Conservation (phyloP, 1,139 yeast genomes). For the Arxiozyma heterogenica region DNA sequence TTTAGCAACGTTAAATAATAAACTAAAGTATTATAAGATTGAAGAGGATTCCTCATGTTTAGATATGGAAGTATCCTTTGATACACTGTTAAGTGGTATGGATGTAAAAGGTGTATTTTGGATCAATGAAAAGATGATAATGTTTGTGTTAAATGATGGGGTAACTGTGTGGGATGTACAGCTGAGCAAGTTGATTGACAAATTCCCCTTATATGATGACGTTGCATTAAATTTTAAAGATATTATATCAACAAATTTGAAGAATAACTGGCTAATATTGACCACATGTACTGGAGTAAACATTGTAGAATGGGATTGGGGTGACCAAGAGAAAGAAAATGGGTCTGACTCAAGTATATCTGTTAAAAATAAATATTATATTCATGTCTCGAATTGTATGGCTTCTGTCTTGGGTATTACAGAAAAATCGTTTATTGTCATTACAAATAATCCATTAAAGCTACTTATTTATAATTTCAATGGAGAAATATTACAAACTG, state of each 20-base stretch:
- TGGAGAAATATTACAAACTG: constrained; percentile 22
- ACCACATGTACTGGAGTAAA: constrained; percentile 11
- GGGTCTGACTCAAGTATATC: background rate
- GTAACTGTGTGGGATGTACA: constrained; percentile 16
- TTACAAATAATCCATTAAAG: constrained; percentile 18
- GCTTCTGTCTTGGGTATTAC: constrained; percentile 27
- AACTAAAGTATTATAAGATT: constrained; percentile 16
- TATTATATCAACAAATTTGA: constrained; percentile 19
- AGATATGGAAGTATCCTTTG: constrained; percentile 5
- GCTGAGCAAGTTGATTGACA: constrained; percentile 9
- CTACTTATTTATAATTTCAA: constrained; percentile 25
- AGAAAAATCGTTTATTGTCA: constrained; percentile 26
- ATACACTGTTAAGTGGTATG: background rate
- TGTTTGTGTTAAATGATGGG: constrained; percentile 18
- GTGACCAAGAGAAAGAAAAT: background rate
- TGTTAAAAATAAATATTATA: constrained; percentile 5
- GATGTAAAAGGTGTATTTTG: constrained; percentile 16
- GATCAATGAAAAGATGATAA: constrained; percentile 17
- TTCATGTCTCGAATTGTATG: constrained; percentile 6
- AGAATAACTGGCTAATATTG: constrained; percentile 23
- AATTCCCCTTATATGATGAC: constrained; percentile 12
- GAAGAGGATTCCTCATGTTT: constrained; percentile 17
- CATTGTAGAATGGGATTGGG: constrained; percentile 15
- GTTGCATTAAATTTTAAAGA: constrained; percentile 8
- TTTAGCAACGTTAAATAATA: constrained; percentile 17